Evolutionary conservation across 2,329 filamentous ascomycete species (phyloP), one percentile per base, ranked within the genome.

Genomic region (Pestalotiopsis sp.): DNA sequence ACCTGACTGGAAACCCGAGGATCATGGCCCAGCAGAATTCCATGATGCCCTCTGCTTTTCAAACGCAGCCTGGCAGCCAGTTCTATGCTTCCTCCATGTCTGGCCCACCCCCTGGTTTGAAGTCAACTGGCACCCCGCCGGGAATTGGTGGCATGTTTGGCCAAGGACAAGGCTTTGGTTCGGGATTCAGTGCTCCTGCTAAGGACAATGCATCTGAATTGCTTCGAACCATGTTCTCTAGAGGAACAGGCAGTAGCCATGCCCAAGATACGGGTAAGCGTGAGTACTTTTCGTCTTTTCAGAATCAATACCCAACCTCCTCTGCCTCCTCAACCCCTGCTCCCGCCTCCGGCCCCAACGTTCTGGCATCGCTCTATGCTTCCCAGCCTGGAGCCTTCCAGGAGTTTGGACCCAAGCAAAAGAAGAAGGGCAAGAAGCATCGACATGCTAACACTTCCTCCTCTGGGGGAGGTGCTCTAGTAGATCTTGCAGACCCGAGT

Each of bases 371-470:
- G 88, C 93, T 96, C 87, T 97, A 97, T 86, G 93, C 92, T 84
- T 87, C 90, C 80, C 92, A 92, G 85, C 85, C 92, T 86, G 93
- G 92, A 86, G 89, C 89, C 84, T 94, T 93, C 85, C 92, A 94
- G 90, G 94, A 97, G 81, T 91, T 91, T 85, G 92, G 92, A 85
- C 91, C 93, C 85, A 97, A 97, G 91, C 94, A 97, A 89, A 97
- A 97, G 92, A 98, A 97, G 90, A 97, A 97, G 94, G 94, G 94
- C 87, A 98, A 97, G 91, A 98, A 98, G 94, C 95, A 98, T 89
- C 97, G 94, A 91, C 94, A 98, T 91, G 95, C 94, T 96, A 97
- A 98, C 94, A 98, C 95, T 95, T 97, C 94, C 93, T 98, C 95
- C 91, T 97, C 94, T 90, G 92, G 92, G 87, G 94, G 94, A 90